These are phyloP conservation scores for Stereocaulon alpinum DNA, from an alignment of 495 filamentous ascomycete species.

Conservation along the genomic window DNA sequence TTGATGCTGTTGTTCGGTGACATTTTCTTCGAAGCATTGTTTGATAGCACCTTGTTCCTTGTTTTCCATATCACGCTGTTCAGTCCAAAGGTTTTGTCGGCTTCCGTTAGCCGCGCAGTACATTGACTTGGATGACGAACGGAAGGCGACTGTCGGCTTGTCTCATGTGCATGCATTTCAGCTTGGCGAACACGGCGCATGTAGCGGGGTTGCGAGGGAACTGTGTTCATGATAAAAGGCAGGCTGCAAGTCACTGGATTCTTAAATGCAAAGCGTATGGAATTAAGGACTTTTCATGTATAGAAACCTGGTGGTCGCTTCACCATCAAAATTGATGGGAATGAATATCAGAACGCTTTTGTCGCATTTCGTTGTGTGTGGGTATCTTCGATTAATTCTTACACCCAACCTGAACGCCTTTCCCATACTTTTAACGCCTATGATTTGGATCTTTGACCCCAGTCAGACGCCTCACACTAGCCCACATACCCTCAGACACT, in stretches of 20 bases:
- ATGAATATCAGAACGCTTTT: not conserved
- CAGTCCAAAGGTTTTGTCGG: not conserved
- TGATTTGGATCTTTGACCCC: slow-evolving; percentile 30
- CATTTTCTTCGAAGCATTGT: not conserved
- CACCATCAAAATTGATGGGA: too few relatives aligned
- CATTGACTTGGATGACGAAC: not conserved
- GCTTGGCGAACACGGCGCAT: slow-evolving; percentile 2
- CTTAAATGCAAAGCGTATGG: not conserved
- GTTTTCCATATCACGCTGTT: not conserved
- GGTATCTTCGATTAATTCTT: slow-evolving; percentile 10
- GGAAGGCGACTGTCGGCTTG: slow-evolving; percentile 2
- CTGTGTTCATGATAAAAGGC: not conserved
- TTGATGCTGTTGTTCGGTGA: not conserved
- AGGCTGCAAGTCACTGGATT: not conserved
- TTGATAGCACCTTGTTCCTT: not conserved
- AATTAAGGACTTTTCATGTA: not conserved
- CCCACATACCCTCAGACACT: slow-evolving; percentile 79
- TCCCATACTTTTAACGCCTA: not conserved
- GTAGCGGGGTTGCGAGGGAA: not conserved
- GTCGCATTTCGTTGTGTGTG: not conserved
- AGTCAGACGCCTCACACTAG: slow-evolving; percentile 55
- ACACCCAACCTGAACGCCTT: not conserved
- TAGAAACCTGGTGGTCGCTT: too few relatives aligned
- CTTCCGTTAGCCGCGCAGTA: not conserved
- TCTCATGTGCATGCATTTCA: not conserved